These are phyloP conservation scores for Venturia pyrina DNA, from an alignment of 2,329 filamentous ascomycete genomes.

Conservation along the genomic window DNA sequence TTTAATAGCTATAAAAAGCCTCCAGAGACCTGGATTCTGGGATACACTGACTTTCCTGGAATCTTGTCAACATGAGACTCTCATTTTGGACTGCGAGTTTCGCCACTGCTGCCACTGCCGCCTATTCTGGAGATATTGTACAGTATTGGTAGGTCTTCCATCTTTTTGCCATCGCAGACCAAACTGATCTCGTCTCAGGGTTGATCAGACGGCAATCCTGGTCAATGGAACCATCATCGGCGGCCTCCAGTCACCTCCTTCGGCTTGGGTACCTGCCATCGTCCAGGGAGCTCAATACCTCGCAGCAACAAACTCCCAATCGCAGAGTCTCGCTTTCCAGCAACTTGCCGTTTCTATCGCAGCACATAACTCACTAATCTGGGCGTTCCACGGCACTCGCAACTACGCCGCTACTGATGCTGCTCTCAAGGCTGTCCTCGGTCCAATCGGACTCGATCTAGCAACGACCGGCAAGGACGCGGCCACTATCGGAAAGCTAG, in stretches of 20 bases:
- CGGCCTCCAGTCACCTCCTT: conserved; percentile 20
- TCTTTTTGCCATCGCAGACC: background rate
- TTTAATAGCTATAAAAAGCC: background rate
- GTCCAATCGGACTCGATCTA: conserved; percentile 18
- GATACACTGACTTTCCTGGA: background rate
- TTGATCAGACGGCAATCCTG: conserved; percentile 18
- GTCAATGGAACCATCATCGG: conserved; percentile 20
- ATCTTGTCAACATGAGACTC: background rate
- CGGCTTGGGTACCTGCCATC: conserved; percentile 21
- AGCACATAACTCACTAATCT: conserved; percentile 21
- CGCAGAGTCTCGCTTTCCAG: conserved; percentile 19
- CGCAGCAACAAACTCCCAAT: conserved; percentile 17
- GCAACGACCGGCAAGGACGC: conserved; percentile 16
- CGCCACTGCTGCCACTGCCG: conserved; percentile 12
- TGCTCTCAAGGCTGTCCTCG: conserved; percentile 16
- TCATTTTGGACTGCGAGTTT: background rate
- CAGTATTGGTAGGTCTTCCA: conserved; percentile 16
- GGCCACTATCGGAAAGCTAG: conserved; percentile 17
- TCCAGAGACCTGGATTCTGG: too few relatives aligned
- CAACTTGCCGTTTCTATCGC: conserved; percentile 22
- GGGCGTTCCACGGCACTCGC: conserved; percentile 21
- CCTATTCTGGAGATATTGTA: conserved; percentile 17
- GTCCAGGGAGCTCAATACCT: conserved; percentile 20
- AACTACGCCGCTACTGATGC: conserved; percentile 19
- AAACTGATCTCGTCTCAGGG: conserved; percentile 15